Evolutionary conservation across 352 stramenopile species (phyloP), one percentile per base, ranked within the genome.

Genomic region (Pythium sukuiense): DNA sequence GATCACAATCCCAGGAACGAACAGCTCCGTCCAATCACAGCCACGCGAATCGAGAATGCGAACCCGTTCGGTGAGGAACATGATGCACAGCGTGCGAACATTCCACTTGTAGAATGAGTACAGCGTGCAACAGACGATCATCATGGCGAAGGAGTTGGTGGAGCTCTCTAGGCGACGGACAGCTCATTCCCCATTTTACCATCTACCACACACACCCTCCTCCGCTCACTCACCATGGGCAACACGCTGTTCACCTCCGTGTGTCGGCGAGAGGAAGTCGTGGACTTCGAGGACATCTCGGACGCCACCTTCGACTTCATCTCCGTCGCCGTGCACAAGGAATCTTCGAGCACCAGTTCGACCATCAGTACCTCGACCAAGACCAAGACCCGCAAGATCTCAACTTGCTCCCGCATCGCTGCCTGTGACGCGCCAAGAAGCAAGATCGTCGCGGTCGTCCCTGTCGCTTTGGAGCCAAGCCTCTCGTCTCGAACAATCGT

Each of bases 221-320:
- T 13, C 27, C 12, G 24, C 48, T n/a, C 32, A 59, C 20, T 46
- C 26, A 26, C 41, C 20, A 77, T 77, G 71, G 71, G 71, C 59
- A 77, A 77, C 67, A 72, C 64, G 30, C n/a, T 74, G 13, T 60
- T 77, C 60, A 67, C 69, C 30, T 67, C 64, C 32, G 53, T 71
- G 12, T 73, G 65, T 30, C 66, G 63, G 32, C 66, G 62, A 48
- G 58, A 74, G 24, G 68, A 71, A 37, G 20, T 37, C 41, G 48
- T 74, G 29, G 71, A 77, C 55, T 69, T 77, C 52, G 71, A 77
- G 63, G 71, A 77, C 52, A 69, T 77, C 52, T 72, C 62, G 33
- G 71, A 77, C 52, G 71, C 61, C n/a, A 74, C 63, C 18, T 74
- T 77, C 49, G 71, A 74, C 53, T 77, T 74, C 58, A 77, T 77